A percentile compares a stretch with the other conserved stretches of the same genome.
Evolutionary conservation across 164 flowering plant species (phyloP).

Genomic region (Nymphaea colorata): DNA sequence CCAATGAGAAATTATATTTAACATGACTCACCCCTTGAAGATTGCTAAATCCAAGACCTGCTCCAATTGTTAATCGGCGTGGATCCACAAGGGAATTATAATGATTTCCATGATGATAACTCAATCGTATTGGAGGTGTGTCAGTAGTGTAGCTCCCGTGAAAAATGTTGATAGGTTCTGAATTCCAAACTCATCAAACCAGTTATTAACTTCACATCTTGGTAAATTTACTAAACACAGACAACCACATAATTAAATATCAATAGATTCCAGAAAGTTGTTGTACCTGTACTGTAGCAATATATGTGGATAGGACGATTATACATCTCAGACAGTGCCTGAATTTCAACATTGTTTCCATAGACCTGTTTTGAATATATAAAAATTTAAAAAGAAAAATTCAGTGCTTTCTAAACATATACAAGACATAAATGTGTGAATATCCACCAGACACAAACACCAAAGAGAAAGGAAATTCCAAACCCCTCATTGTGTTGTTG

Average conservation of each 20-base stretch:
- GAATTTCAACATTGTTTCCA: slow-evolving; percentile 96
- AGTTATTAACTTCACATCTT: not conserved
- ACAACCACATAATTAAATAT: not conserved
- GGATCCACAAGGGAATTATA: slow-evolving; percentile 99
- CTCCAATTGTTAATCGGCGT: slow-evolving; percentile 74
- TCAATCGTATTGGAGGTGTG: slow-evolving; percentile 75
- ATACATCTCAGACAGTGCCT: slow-evolving; percentile 91
- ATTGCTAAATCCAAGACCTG: slow-evolving; percentile 93
- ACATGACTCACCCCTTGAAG: slow-evolving; percentile 70
- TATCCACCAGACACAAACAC: no score
- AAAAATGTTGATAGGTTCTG: slow-evolving; percentile 96
- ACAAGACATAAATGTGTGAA: no score
- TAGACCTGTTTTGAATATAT: slow-evolving; percentile 49
- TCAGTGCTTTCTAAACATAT: no score
- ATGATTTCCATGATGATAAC: slow-evolving; percentile 96
- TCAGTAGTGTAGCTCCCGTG: slow-evolving; percentile 90
- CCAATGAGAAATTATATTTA: not conserved
- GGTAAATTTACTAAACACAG: not conserved
- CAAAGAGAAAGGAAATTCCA: no score
- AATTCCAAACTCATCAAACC: slow-evolving; percentile 5
- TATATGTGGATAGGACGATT: slow-evolving; percentile 95
- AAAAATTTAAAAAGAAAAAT: not conserved
- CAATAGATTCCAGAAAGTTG: slow-evolving; percentile 1
- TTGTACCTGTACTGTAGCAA: slow-evolving; percentile 81
- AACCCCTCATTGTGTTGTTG: no score